phyloP scores from a whole-genome alignment of 2,329 filamentous ascomycete genomes.

The Verticillium zaregamsianum region DNA sequence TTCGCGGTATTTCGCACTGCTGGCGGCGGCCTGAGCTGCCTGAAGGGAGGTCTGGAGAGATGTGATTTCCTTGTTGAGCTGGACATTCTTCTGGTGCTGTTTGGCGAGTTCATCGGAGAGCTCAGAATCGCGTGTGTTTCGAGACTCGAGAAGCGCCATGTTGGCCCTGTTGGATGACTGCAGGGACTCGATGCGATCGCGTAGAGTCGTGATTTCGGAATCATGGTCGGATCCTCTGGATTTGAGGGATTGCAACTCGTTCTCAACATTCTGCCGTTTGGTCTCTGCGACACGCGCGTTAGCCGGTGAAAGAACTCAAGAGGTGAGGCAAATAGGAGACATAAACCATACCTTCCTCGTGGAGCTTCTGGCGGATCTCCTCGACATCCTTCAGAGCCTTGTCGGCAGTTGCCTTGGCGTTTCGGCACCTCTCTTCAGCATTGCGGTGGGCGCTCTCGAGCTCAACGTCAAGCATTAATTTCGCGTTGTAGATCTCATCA shows the following conservation, averaged over 20 bases:
- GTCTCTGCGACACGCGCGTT: constrained; percentile 54
- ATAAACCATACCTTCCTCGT: constrained; percentile 65
- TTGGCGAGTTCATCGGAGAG: constrained; percentile 81
- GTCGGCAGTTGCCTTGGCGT: constrained; percentile 75
- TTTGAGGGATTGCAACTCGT: constrained; percentile 75
- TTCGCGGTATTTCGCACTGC: constrained; percentile 83
- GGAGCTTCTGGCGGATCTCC: constrained; percentile 74
- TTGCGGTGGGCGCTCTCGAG: constrained; percentile 84
- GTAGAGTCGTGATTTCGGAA: constrained; percentile 70
- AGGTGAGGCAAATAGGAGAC: not conserved
- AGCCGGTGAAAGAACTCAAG: not conserved
- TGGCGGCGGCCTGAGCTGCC: constrained; percentile 72
- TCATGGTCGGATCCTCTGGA: constrained; percentile 70
- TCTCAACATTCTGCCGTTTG: constrained; percentile 68
- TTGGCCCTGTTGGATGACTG: constrained; percentile 92
- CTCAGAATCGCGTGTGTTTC: constrained; percentile 80
- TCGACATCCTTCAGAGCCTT: constrained; percentile 82
- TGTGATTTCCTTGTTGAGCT: constrained; percentile 78
- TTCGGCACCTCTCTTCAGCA: constrained; percentile 77
- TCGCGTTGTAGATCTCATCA: constrained; percentile 79
- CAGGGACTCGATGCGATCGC: constrained; percentile 78
- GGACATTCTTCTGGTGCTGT: constrained; percentile 83
- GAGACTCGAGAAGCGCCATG: constrained; percentile 82
- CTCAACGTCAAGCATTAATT: constrained; percentile 86
- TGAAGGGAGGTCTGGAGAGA: constrained; percentile 80